Evolutionary conservation across 306 rosid genomes (phyloP).

Genomic region (Alnus glutinosa): DNA sequence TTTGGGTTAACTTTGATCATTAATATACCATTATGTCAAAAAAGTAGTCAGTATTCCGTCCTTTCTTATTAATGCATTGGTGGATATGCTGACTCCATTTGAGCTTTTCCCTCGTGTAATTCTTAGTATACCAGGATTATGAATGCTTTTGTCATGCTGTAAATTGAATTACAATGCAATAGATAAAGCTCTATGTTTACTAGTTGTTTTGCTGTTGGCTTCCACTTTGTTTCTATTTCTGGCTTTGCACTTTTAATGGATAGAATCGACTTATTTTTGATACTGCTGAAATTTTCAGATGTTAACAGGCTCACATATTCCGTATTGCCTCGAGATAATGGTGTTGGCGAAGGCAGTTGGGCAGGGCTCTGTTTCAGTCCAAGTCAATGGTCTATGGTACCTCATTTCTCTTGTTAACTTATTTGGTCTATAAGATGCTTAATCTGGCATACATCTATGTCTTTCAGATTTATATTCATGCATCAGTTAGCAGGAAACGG

Average conservation of each 20-base stretch:
- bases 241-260: constrained; percentile 19
- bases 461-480: neutral
- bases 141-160: neutral
- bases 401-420: constrained; percentile 27
- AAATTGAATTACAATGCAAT: neutral
- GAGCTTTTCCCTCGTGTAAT: neutral
- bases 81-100: neutral
- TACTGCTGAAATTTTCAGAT: constrained; percentile 50
- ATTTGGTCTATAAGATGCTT: neutral
- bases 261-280: constrained; percentile 24
- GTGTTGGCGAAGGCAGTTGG: constrained; percentile 91
- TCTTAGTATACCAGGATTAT: neutral
- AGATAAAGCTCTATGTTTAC: neutral
- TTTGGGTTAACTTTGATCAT: neutral
- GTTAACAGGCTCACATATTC: constrained; percentile 72
- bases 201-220: constrained; percentile 13
- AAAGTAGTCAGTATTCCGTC: neutral
- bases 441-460: neutral
- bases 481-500: neutral
- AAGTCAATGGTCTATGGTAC: constrained; percentile 67
- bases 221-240: neutral
- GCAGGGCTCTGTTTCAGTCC: constrained; percentile 91
- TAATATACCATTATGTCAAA: neutral
- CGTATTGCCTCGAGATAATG: constrained; percentile 67
- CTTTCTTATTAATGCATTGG: neutral